Percentiles rank a stretch among this genome's conserved stretches.
These are phyloP conservation scores for Pseudogymnoascus sp. DNA, from an alignment of 2,329 filamentous ascomycete genomes.

Conservation along the genomic window DNA sequence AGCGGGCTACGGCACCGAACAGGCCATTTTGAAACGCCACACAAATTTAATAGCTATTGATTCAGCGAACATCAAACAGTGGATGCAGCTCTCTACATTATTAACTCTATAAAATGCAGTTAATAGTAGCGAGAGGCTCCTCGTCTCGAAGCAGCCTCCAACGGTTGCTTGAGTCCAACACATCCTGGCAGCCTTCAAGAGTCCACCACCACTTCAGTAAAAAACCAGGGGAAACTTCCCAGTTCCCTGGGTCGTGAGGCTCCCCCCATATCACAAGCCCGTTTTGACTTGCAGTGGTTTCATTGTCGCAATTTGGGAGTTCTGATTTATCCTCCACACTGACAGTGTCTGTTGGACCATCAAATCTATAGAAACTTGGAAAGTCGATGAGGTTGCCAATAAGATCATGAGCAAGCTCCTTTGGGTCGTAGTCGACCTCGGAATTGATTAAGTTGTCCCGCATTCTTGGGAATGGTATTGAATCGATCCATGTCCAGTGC, in stretches of 20 bases:
- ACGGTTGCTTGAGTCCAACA: conserved; percentile 16
- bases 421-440: conserved; percentile 16
- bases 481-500: conserved; percentile 15
- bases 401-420: conserved; percentile 17
- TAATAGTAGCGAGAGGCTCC: conserved; percentile 9
- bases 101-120: background rate
- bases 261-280: conserved; percentile 20
- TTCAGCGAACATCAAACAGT: background rate
- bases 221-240: conserved; percentile 18
- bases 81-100: background rate
- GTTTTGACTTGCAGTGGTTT: conserved; percentile 12
- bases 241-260: conserved; percentile 14
- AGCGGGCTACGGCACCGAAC: too few relatives aligned
- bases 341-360: background rate
- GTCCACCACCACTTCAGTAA: conserved; percentile 17
- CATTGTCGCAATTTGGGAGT: conserved; percentile 12
- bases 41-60: too few relatives aligned
- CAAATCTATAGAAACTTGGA: background rate
- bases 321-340: background rate
- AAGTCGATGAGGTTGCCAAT: conserved; percentile 17
- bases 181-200: conserved; percentile 15
- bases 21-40: too few relatives aligned
- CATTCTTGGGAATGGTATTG: conserved; percentile 13
- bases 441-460: conserved; percentile 17
- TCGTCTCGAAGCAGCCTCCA: conserved; percentile 16